Base-by-base conservation (phyloP, 2,329 filamentous ascomycete genomes). In the Celoporthe dispersa region DNA sequence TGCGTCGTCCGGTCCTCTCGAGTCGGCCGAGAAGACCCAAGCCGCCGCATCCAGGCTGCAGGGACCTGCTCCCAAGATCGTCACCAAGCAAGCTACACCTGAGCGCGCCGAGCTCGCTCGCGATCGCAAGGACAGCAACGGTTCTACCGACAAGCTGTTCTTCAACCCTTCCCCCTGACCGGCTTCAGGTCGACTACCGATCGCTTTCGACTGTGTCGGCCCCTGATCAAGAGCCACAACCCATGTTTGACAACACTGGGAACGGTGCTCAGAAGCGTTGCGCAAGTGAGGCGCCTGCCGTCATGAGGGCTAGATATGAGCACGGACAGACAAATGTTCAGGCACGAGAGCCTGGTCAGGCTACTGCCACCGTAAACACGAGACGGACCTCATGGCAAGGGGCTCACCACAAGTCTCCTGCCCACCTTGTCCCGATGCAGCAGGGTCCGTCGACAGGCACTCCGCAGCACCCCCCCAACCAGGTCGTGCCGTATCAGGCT, bases 131-230 rank as follows among this genome's bases (percentile, higher is more conserved):
- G 61, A 67, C 22, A 59, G 28, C 41, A 61, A 59, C 14, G 60
- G 57, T 14, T 67, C 64, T n/a, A 55, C 35, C 11, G 64, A 67
- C 37, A 65, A 71, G 16, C 64, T 69, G 14, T 62, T 67, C 53
- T 61, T 67, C 19, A 64, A 62, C 22, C 44, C 61, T 12, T 16
- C 33, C 62, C 6, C 64, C 64, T 31, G 64, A 67, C 22, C 60
- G 57, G 25, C 35, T 71, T 16, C 64, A 67, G 31, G 51, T 37
- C 53, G 60, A 62, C 19, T 33, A 48, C 9, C 60, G 70, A 33
- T 68, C 69, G 31, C 51, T 66, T 14, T 69, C 67, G 6, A n/a
- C 37, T 35, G 53, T 66, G 22, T 69, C 70, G 41, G 65, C 70
- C 9, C 70, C 70, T 64, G 67, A 39, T 22, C 51, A 67, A 16